Conservation (phyloP, 805 yeast genomes). For the Hanseniaspora nectarophila region DNA sequence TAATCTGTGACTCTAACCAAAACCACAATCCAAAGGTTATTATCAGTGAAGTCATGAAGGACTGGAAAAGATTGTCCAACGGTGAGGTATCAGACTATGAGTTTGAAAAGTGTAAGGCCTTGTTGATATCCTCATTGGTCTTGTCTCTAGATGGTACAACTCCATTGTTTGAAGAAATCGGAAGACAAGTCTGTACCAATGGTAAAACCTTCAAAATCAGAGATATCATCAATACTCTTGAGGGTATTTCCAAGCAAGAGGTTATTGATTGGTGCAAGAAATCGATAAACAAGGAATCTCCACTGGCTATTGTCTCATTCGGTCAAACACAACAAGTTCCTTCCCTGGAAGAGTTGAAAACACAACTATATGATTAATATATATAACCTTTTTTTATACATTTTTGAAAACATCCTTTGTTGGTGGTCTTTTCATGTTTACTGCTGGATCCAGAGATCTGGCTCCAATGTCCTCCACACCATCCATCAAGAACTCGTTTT, state of each 20-base stretch:
- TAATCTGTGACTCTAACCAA: slow-evolving; percentile 64
- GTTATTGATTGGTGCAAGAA: slow-evolving; percentile 81
- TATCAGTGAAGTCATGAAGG: slow-evolving; percentile 63
- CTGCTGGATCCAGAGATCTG: slow-evolving; percentile 12
- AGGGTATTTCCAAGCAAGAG: slow-evolving; percentile 63
- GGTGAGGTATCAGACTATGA: slow-evolving; percentile 75
- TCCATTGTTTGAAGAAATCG: slow-evolving; percentile 93
- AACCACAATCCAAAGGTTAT: slow-evolving; percentile 48
- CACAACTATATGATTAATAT: slow-evolving; percentile 15
- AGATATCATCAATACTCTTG: slow-evolving; percentile 49
- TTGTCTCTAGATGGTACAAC: slow-evolving; percentile 89
- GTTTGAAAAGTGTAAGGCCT: slow-evolving; percentile 88
- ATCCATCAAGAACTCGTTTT: slow-evolving; percentile 13
- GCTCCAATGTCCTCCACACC: slow-evolving; percentile 14
- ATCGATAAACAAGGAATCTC: slow-evolving; percentile 54
- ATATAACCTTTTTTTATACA: background rate
- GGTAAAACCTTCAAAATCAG: slow-evolving; percentile 48
- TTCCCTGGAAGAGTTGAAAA: slow-evolving; percentile 47
- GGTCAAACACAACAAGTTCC: slow-evolving; percentile 72
- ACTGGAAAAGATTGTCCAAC: slow-evolving; percentile 75
- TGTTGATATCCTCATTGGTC: slow-evolving; percentile 80
- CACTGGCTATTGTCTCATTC: slow-evolving; percentile 80
- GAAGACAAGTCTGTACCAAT: slow-evolving; percentile 91
- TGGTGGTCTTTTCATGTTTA: slow-evolving; percentile 10
- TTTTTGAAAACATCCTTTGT: slow-evolving; percentile 3